A percentile compares a stretch with the other conserved stretches of the same genome.
Conservation (phyloP, 768 basidiomycete species). For the Pulveroboletus sp. region DNA sequence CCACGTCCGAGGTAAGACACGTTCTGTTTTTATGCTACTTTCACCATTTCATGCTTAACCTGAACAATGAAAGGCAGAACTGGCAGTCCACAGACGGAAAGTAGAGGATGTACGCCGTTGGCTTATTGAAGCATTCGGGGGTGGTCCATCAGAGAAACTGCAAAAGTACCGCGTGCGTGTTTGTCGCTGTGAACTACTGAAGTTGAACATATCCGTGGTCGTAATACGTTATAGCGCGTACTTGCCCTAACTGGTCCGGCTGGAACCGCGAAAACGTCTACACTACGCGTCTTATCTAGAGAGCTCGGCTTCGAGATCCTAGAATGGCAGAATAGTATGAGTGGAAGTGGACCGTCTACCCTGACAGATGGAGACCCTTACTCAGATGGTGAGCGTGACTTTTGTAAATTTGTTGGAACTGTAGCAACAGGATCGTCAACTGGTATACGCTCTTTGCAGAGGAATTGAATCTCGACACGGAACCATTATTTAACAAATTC, state of each 20-base stretch:
- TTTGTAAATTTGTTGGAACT: not conserved
- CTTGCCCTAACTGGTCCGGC: slow-evolving; percentile 84
- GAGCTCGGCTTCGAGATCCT: slow-evolving; percentile 77
- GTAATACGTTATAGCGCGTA: slow-evolving; percentile 53
- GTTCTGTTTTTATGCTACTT: not conserved
- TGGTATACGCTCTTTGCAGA: slow-evolving; percentile 7
- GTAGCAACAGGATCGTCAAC: not conserved
- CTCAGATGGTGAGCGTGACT: slow-evolving; percentile 6
- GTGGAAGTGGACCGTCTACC: slow-evolving; percentile 37
- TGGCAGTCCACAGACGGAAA: slow-evolving; percentile 78
- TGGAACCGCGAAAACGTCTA: slow-evolving; percentile 87
- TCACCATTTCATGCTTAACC: not conserved
- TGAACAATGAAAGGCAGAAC: slow-evolving; percentile 45
- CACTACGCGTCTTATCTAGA: slow-evolving; percentile 64
- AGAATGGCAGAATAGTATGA: slow-evolving; percentile 77
- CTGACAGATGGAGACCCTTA: slow-evolving; percentile 17
- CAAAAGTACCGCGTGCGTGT: slow-evolving; percentile 68
- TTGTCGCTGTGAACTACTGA: not conserved
- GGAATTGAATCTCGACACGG: slow-evolving; percentile 8
- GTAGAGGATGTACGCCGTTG: slow-evolving; percentile 74
- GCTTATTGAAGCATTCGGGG: slow-evolving; percentile 68
- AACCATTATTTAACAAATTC: slow-evolving; percentile 58
- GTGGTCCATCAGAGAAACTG: slow-evolving; percentile 57
- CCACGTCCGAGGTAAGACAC: slow-evolving; percentile 47
- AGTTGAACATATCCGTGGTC: not conserved